Evolutionary conservation across 495 filamentous ascomycete genomes (phyloP), one percentile per base, ranked within the genome.

Genomic region (Pseudevernia furfuracea): DNA sequence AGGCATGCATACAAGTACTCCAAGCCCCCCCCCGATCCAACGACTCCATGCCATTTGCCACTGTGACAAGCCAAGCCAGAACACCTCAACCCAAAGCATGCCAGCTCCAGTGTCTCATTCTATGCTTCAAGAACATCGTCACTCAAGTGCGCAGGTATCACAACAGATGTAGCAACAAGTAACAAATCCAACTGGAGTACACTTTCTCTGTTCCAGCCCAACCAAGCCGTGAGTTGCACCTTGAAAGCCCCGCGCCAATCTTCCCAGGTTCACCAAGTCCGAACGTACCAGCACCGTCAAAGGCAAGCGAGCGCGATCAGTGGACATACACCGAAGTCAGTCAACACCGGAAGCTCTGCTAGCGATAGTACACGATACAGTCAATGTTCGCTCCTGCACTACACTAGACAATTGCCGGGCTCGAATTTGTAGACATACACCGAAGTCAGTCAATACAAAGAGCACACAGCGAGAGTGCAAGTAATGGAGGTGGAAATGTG

Each of bases 381-480:
- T 19, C 2, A 34, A 55, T 1, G 52, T 34, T 55, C 17, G 14
- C 28, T 3, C 17, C 28, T 32, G 5, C 52, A 34, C 11, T 52
- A 5, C 5, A 32, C 49, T 34, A 30, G 30, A n/a, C 52, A 32
- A 21, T n/a, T 34, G 5, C 21, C 11, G 19, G 37, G 63, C 63
- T 65, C 63, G 59, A 61, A 56, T 38, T 53, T n/a, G 46, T 49
- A 61, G 63, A 65, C 63, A 65, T 65, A 17, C 58, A 65, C 63
- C 63, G 58, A 37, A 65, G 63, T 65, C 63, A 65, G 63, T 65
- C 63, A 44, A 65, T 59, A 60, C 58, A 37, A 49, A 59, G 63
- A 65, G 63, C 63, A 56, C 28, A 43, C 30, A 21, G 39, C 25
- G 52, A 55, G 30, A 55, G 2, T 19, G 30, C 52, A 32, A 53